Percentiles rank a stretch among this genome's conserved stretches.
These are phyloP conservation scores for Venturia asperata DNA, from an alignment of 2,329 filamentous ascomycete species.

Conservation along the genomic window DNA sequence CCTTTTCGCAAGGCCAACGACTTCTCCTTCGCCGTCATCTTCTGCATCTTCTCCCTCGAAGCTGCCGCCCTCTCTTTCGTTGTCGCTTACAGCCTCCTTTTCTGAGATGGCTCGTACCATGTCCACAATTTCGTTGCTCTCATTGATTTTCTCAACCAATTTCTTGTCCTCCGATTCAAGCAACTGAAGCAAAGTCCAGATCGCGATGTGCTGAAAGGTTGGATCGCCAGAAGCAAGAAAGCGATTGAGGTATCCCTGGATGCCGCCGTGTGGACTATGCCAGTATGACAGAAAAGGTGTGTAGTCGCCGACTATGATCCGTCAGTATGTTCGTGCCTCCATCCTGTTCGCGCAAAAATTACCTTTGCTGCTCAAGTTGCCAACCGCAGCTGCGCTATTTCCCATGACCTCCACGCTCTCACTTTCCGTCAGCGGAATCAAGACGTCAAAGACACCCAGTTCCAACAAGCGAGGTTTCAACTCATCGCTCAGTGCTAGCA, in stretches of 20 bases:
- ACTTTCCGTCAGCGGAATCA: constrained; percentile 91
- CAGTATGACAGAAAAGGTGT: constrained; percentile 93
- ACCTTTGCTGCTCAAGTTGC: constrained; percentile 97
- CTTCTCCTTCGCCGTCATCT: constrained; percentile 53
- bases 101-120: constrained; percentile 90
- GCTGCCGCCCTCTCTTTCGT: constrained; percentile 65
- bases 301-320: constrained; percentile 77
- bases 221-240: constrained; percentile 92
- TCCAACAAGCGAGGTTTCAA: constrained; percentile 86
- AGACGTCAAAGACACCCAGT: constrained; percentile 88
- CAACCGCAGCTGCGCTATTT: constrained; percentile 91
- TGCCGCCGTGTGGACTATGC: constrained; percentile 85
- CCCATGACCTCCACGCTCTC: constrained; percentile 97
- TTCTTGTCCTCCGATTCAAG: constrained; percentile 90
- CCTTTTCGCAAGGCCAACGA: constrained; percentile 81
- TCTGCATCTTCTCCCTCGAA: constrained; percentile 12
- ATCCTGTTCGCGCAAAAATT: constrained; percentile 26
- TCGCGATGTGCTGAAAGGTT: constrained; percentile 98
- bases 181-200: constrained; percentile 93
- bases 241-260: constrained; percentile 87
- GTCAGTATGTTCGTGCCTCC: neutral
- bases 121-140: constrained; percentile 82
- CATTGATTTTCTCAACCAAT: constrained; percentile 79
- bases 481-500: constrained; percentile 90
- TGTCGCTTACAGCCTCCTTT: constrained; percentile 64